Conservation (phyloP, 1,139 yeast genomes). For the Saccharomyces pastorianus region DNA sequence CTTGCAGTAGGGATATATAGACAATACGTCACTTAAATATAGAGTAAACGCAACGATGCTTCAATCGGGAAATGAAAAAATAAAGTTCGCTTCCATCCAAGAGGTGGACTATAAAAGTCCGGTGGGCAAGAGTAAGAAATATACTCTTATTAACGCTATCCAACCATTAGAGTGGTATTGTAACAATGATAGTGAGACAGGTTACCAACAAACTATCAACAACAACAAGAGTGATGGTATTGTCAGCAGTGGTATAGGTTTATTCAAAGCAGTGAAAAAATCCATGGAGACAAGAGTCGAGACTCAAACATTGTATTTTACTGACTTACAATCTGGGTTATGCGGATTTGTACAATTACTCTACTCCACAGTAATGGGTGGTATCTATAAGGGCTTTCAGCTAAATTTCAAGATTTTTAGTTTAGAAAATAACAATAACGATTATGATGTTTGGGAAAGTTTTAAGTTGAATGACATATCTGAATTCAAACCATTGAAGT, state of each 20-base stretch:
- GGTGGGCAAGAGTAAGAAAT: constrained; percentile 4
- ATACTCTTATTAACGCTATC: constrained; percentile 10
- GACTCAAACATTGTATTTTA: constrained; percentile 77
- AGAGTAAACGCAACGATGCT: neutral
- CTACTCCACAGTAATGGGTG: constrained; percentile 68
- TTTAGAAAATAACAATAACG: constrained; percentile 7
- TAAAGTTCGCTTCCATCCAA: constrained; percentile 11
- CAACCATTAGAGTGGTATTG: constrained; percentile 5
- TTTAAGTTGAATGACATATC: constrained; percentile 18
- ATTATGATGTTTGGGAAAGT: constrained; percentile 30
- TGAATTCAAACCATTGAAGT: constrained; percentile 15
- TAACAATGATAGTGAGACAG: neutral
- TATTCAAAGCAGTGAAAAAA: constrained; percentile 11
- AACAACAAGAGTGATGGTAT: neutral
- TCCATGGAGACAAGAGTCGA: constrained; percentile 57
- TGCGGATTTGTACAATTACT: constrained; percentile 78
- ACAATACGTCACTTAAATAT: neutral
- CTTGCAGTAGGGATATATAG: neutral
- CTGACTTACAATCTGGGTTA: constrained; percentile 47
- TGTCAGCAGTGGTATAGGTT: neutral
- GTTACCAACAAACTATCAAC: neutral
- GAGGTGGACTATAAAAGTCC: constrained; percentile 8
- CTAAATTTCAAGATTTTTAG: constrained; percentile 63
- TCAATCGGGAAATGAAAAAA: constrained; percentile 7
- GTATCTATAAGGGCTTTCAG: constrained; percentile 76